Conservation (phyloP, 2,329 filamentous ascomycete genomes). For the Setomelanomma holmii region DNA sequence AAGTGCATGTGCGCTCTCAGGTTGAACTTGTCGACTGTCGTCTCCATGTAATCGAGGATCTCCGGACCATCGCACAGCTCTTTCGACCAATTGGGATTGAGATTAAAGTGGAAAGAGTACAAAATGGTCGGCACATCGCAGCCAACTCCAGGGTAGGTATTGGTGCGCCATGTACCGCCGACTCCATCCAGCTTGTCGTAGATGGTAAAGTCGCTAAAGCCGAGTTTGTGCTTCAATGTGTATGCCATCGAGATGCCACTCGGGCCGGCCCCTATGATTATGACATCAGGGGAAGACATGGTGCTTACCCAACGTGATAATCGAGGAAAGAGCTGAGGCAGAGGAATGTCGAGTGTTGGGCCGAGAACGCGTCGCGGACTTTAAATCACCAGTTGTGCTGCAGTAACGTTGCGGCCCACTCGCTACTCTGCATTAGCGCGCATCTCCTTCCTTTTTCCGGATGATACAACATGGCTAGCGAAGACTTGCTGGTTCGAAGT, state of each 20-base stretch:
- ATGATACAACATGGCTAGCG: neutral
- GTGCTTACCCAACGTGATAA: neutral
- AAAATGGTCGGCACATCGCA: conserved; percentile 51
- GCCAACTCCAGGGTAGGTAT: conserved; percentile 35
- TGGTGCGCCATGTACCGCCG: conserved; percentile 53
- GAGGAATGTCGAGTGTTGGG: neutral
- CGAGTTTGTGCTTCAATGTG: conserved; percentile 41
- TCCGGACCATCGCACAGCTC: conserved; percentile 53
- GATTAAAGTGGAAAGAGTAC: conserved; percentile 52
- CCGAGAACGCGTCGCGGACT: neutral
- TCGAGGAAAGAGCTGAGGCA: neutral
- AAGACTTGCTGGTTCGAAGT: neutral
- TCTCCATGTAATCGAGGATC: conserved; percentile 57
- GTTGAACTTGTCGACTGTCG: conserved; percentile 55
- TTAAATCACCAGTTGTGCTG: neutral
- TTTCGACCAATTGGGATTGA: conserved; percentile 54
- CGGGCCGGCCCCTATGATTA: conserved; percentile 46
- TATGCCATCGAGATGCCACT: conserved; percentile 45
- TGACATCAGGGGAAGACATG: conserved; percentile 10
- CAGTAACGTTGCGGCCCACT: neutral
- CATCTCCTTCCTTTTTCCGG: neutral
- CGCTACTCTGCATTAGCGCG: neutral
- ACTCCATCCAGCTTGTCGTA: conserved; percentile 42
- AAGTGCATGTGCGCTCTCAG: conserved; percentile 60
- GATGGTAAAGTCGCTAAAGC: conserved; percentile 40